Base-by-base conservation (phyloP, 306 rosid species). In the Begonia peltatifolia region DNA sequence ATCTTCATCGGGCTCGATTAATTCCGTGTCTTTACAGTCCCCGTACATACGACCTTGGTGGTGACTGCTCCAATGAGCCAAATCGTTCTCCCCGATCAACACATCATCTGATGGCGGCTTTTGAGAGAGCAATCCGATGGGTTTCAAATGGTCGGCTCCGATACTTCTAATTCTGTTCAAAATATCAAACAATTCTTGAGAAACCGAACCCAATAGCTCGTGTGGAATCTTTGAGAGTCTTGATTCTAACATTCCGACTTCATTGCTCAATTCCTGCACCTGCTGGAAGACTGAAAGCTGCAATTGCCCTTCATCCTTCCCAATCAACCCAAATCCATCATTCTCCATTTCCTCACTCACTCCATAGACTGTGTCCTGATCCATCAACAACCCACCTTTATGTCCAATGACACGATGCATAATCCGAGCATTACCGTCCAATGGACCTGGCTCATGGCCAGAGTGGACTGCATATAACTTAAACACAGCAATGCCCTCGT, bases 351-450 rank as follows among this genome's bases (percentile, higher is more conserved):
- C 99, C 73, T 92, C 99, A 53, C 65, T 83, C 54, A 92, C 94
- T 66, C 99, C 99, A 65, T 83, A 86, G 15, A 92, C 86, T 0
- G 80, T 64, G 6, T 92, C 99, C 13, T 81, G 99, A 68, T 86
- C 99, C 85, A 85, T 74, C 61, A 78, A 53, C 60, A 56, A 72
- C 22, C 93, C 81, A 7, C 96, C 96, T 66, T 92, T 92, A 60
- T 86, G 86, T 14, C 99, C 99, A 57, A 92, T 87, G 70, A 86
- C 79, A 46, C 99, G 65, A 61, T 92, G 99, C 87, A 92, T 92
- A 75, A 92, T 92, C 80, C 99, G 81, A 0, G 99, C 99, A 68
- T 83, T 92, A 49, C 99, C 99, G 47, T 92, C 99, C 76, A 86
- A 68, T 2, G 99, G 99, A 30, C 99, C 99, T 0, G 99, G 99